Evolutionary conservation across 768 basidiomycete species (phyloP).

Genomic region (Pulveroboletus sp.): DNA sequence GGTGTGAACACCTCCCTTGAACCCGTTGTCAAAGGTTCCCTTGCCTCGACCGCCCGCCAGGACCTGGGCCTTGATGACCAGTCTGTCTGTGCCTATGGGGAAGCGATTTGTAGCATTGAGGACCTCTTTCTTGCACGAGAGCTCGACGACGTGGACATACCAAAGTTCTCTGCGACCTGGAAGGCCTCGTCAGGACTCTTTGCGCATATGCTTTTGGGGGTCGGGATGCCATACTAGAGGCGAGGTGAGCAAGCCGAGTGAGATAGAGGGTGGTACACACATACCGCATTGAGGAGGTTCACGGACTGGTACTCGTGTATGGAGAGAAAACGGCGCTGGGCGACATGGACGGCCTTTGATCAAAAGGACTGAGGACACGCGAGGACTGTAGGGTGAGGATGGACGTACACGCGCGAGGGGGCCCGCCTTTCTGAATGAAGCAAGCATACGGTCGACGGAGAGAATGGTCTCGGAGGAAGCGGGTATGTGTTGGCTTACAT

Average conservation of each 20-base stretch:
- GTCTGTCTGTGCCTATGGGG: slow-evolving; percentile 57
- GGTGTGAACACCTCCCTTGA: slow-evolving; percentile 97
- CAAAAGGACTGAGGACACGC: background rate
- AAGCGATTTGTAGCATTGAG: background rate
- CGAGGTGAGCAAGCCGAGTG: background rate
- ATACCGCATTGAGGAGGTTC: slow-evolving; percentile 87
- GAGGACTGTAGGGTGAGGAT: background rate
- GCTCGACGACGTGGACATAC: slow-evolving; percentile 37
- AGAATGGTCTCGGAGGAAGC: slow-evolving; percentile 14
- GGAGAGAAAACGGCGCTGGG: slow-evolving; percentile 88
- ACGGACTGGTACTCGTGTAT: slow-evolving; percentile 99
- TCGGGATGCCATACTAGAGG: slow-evolving; percentile 86
- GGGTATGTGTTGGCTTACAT: slow-evolving; percentile 25
- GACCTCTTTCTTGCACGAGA: background rate
- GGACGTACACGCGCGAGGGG: slow-evolving; percentile 56
- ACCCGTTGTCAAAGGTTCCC: slow-evolving; percentile 92
- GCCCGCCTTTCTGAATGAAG: slow-evolving; percentile 60
- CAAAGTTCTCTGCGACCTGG: slow-evolving; percentile 84
- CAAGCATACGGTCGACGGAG: slow-evolving; percentile 50
- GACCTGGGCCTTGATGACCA: slow-evolving; percentile 98
- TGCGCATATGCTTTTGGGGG: slow-evolving; percentile 86
- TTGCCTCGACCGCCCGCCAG: slow-evolving; percentile 98
- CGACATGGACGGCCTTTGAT: slow-evolving; percentile 58
- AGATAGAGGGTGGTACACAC: slow-evolving; percentile 13
- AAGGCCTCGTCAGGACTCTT: slow-evolving; percentile 87